These are phyloP conservation scores for Pseudozyma flocculosa DNA, from an alignment of 1,284 basidiomycete genomes.

Conservation along the genomic window DNA sequence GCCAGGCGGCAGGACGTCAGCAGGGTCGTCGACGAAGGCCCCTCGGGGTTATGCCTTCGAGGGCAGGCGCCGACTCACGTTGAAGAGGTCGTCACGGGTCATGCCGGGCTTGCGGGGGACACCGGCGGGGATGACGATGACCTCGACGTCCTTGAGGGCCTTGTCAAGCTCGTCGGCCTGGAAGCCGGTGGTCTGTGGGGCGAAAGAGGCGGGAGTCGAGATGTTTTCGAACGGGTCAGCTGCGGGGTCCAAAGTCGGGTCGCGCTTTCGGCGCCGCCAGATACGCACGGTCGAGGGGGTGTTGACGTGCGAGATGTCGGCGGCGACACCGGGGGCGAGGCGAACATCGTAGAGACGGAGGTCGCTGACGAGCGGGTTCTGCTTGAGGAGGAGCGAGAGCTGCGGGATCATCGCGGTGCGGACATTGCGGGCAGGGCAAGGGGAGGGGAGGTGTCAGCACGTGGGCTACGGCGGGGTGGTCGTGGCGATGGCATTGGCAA, in stretches of 20 bases:
- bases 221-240: too few species aligned
- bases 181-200: slow-evolving; percentile 72
- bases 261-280: too few species aligned
- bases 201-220: background rate
- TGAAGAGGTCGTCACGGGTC: slow-evolving; percentile 99
- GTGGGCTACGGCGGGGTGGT: too few species aligned
- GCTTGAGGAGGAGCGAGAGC: slow-evolving; percentile 82
- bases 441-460: too few species aligned
- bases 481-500: too few species aligned
- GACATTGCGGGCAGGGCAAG: background rate
- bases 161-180: slow-evolving; percentile 72
- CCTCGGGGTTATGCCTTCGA: too few species aligned
- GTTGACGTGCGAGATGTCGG: slow-evolving; percentile 73
- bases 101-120: slow-evolving; percentile 64
- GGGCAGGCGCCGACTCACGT: too few species aligned
- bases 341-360: slow-evolving; percentile 58
- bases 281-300: slow-evolving; percentile 75
- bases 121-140: slow-evolving; percentile 96
- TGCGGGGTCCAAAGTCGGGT: too few species aligned
- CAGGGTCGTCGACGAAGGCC: too few species aligned
- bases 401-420: slow-evolving; percentile 1
- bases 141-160: slow-evolving; percentile 79
- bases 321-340: slow-evolving; percentile 61
- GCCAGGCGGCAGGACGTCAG: too few species aligned
- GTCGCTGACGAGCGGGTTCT: slow-evolving; percentile 76